Evolutionary conservation across 495 filamentous ascomycete genomes (phyloP).

Genomic region (Pyrenula aspistea): DNA sequence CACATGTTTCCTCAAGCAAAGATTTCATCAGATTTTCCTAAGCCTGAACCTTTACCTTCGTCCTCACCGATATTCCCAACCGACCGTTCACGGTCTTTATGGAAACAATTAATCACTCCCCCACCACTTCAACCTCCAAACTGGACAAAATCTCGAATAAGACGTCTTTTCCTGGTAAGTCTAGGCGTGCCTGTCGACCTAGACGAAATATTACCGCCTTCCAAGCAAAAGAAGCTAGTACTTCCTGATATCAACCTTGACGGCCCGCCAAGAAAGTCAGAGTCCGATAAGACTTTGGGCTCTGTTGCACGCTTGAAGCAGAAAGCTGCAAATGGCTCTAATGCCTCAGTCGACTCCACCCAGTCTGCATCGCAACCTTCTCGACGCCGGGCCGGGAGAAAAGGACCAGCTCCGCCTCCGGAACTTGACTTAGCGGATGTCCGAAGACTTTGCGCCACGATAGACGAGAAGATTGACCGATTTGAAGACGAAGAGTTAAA

Average conservation of each 20-base stretch:
- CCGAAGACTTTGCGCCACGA: slow-evolving; percentile 67
- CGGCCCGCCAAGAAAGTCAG: slow-evolving; percentile 15
- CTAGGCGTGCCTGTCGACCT: slow-evolving; percentile 93
- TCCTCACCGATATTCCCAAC: slow-evolving; percentile 38
- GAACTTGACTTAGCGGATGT: slow-evolving; percentile 69
- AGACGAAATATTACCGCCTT: slow-evolving; percentile 91
- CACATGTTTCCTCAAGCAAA: slow-evolving; percentile 37
- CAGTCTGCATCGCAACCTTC: slow-evolving; percentile 22
- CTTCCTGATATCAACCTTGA: slow-evolving; percentile 69
- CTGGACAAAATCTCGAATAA: slow-evolving; percentile 94
- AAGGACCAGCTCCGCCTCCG: slow-evolving; percentile 54
- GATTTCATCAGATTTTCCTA: slow-evolving; percentile 21
- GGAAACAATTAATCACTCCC: slow-evolving; percentile 91
- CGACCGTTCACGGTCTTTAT: slow-evolving; percentile 70
- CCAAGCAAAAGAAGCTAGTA: slow-evolving; percentile 95
- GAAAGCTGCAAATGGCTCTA: slow-evolving; percentile 37
- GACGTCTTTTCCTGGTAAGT: slow-evolving; percentile 89
- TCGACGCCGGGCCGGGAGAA: slow-evolving; percentile 22
- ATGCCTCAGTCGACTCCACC: slow-evolving; percentile 41
- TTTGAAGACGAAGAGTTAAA: slow-evolving; percentile 66
- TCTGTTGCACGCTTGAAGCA: slow-evolving; percentile 39
- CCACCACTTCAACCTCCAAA: slow-evolving; percentile 92
- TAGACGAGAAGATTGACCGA: slow-evolving; percentile 63
- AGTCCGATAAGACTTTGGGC: slow-evolving; percentile 13
- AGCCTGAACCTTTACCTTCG: slow-evolving; percentile 30